Evolutionary conservation across 2,329 filamentous ascomycete species (phyloP), one percentile per base, ranked within the genome.

Genomic region (Cercospora sp.): DNA sequence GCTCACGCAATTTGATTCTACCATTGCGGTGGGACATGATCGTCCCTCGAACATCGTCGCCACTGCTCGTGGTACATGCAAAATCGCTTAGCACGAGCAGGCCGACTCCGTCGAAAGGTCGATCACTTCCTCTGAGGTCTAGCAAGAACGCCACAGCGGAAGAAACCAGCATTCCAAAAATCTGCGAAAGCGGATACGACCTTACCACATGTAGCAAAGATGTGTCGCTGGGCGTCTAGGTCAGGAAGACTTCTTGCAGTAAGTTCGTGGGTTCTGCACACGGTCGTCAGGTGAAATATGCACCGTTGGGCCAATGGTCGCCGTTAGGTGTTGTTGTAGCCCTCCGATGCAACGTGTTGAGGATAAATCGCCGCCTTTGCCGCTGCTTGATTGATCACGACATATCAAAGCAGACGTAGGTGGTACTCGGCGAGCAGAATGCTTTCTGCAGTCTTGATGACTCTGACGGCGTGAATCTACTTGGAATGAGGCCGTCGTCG

Each of bases 71-170:
- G 23, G 48, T 28, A 30, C 48, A 55, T 30, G 48, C 48, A 55
- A n/a, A 28, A 55, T 55, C 48, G 48, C 48, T 9, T 55, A 55
- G 48, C 48, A 55, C 23, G 48, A 55, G 8, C 23, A 55, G 3
- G 48, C 48, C 4, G 48, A 55, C 48, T 55, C n/a, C 12, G 13
- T 55, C 23, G 5, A 26, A 28, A 55, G 55, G 55, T 59, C 55
- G 55, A 59, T 59, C 55, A 59, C 55, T 59, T 31, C 55, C 55
- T 36, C n/a, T n/a, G 10, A 36, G 23, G 30, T 33, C 30, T 59
- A 36, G 30, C 28, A 59, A 3, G 1, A 36, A 36, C 55, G 55
- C 55, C 55, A 59, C 55, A 8, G 55, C 31, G 30, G 31, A 18
- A 16, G 18, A 59, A 28, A 20, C n/a, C 28, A 13, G 12, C 23